phyloP scores from a whole-genome alignment of 2,329 filamentous ascomycete species.

The Ploettnerulaceae sp. region DNA sequence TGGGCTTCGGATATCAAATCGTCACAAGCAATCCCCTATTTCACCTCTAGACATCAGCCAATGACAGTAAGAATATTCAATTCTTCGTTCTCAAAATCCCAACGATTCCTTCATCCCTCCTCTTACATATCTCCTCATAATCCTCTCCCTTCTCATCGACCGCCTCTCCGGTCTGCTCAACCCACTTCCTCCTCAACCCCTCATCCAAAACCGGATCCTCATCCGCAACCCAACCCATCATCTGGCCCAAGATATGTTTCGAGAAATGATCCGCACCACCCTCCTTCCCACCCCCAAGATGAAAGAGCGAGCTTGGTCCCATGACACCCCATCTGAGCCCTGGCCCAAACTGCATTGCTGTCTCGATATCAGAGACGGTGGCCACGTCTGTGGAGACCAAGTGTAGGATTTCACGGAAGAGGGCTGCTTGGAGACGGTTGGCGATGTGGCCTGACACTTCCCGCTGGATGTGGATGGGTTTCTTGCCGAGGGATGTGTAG shows the following conservation, averaged over 20 bases:
- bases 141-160: background rate
- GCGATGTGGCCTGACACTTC: slow-evolving; percentile 42
- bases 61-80: too few species aligned
- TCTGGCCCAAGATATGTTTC: background rate
- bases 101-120: background rate
- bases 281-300: background rate
- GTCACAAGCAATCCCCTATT: too few species aligned
- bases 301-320: background rate
- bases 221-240: background rate
- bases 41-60: too few species aligned
- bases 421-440: slow-evolving; percentile 41
- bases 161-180: background rate
- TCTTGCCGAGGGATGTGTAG: slow-evolving; percentile 39
- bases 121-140: background rate
- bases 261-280: background rate
- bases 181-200: slow-evolving; percentile 1
- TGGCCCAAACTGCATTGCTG: background rate
- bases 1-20: too few species aligned
- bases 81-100: background rate
- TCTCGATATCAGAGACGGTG: background rate
- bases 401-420: slow-evolving; percentile 31
- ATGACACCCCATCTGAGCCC: background rate
- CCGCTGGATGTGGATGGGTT: slow-evolving; percentile 38
- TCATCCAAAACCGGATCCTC: background rate
- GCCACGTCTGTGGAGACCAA: background rate